These are phyloP conservation scores for Daldinia decipiens DNA, from an alignment of 495 filamentous ascomycete genomes.

Conservation along the genomic window DNA sequence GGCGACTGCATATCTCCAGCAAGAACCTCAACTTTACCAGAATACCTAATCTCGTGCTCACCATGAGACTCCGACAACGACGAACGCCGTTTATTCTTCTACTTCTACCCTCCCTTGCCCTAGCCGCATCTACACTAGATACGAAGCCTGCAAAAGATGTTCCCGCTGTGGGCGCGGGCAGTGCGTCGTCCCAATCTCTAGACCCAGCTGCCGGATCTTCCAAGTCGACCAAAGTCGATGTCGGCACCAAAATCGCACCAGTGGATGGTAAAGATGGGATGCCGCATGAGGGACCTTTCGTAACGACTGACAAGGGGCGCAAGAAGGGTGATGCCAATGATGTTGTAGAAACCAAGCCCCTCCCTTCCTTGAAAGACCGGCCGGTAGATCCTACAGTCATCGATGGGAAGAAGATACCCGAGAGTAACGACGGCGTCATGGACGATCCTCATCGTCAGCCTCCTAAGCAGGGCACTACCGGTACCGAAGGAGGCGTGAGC, in stretches of 20 bases:
- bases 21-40: background rate
- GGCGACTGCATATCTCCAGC: background rate
- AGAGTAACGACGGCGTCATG: conserved; percentile 90
- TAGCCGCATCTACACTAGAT: conserved; percentile 49
- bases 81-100: conserved; percentile 57
- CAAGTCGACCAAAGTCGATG: conserved; percentile 52
- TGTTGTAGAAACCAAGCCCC: conserved; percentile 57
- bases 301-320: conserved; percentile 70
- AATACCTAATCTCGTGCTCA: conserved; percentile 14
- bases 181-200: conserved; percentile 38
- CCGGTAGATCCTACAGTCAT: conserved; percentile 58
- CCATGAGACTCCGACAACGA: conserved; percentile 56
- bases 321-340: conserved; percentile 49
- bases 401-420: conserved; percentile 76
- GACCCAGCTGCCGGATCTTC: conserved; percentile 42
- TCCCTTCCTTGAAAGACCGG: conserved; percentile 58
- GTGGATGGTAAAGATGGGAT: conserved; percentile 96
- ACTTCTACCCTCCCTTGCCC: conserved; percentile 57
- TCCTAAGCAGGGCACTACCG: conserved; percentile 85
- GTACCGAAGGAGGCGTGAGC: conserved; percentile 85
- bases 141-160: conserved; percentile 31
- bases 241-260: conserved; percentile 86
- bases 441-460: conserved; percentile 77
- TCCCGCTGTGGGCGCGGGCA: conserved; percentile 20
- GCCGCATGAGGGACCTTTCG: conserved; percentile 90